Percentiles rank a stretch among this genome's conserved stretches.
phyloP scores from a whole-genome alignment of 2,329 filamentous ascomycete genomes.

The Paraphaeosphaeria minitans region DNA sequence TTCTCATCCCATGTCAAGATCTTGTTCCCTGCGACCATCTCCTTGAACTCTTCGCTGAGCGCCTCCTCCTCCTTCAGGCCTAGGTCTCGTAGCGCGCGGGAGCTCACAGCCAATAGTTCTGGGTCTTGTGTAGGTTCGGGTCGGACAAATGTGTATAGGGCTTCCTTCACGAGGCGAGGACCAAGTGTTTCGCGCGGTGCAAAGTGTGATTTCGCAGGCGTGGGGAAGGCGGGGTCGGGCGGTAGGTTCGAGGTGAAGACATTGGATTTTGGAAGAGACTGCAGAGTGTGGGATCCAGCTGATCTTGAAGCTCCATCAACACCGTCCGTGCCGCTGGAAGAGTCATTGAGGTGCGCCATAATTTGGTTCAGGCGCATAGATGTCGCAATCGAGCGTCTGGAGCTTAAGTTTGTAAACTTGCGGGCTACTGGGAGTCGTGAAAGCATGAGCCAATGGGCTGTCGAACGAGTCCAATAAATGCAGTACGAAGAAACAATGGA shows the following conservation, averaged over 20 bases:
- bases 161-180: conserved; percentile 82
- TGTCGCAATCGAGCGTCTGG: conserved; percentile 16
- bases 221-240: conserved; percentile 77
- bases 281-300: conserved; percentile 42
- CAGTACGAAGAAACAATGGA: neutral
- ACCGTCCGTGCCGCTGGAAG: conserved; percentile 25
- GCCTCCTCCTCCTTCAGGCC: conserved; percentile 73
- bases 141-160: conserved; percentile 88
- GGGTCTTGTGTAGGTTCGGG: conserved; percentile 74
- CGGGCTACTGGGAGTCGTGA: conserved; percentile 9
- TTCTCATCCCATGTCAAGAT: conserved; percentile 78
- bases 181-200: conserved; percentile 77
- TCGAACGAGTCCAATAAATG: neutral
- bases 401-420: neutral
- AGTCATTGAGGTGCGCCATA: conserved; percentile 50
- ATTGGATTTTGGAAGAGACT: conserved; percentile 67
- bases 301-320: conserved; percentile 21
- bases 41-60: conserved; percentile 72
- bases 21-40: conserved; percentile 80
- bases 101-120: conserved; percentile 81
- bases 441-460: conserved; percentile 17
- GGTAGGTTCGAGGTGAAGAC: conserved; percentile 71
- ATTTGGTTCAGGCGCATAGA: conserved; percentile 50
- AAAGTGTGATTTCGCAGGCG: conserved; percentile 78
- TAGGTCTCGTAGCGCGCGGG: conserved; percentile 78